A percentile compares a stretch with the other conserved stretches of the same genome.
phyloP scores from a whole-genome alignment of 345 rosid genomes.

The Trapa bicornis region DNA sequence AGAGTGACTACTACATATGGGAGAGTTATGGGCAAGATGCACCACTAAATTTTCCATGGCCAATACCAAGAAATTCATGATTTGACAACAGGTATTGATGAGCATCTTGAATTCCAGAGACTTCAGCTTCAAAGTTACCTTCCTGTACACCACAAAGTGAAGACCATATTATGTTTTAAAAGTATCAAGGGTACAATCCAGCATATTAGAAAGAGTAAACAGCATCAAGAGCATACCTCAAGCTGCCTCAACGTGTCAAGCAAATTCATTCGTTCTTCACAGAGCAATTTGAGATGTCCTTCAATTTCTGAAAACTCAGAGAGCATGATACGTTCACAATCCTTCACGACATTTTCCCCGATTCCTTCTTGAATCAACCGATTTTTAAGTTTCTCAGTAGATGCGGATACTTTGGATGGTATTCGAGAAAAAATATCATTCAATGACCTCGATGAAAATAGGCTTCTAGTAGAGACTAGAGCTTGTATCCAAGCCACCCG shows the following conservation, averaged over 20 bases:
- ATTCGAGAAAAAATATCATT: conserved; percentile 42
- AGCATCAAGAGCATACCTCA: conserved; percentile 43
- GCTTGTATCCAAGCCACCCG: conserved; percentile 92
- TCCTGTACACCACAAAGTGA: conserved; percentile 35
- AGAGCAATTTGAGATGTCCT: conserved; percentile 53
- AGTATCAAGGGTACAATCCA: too few species aligned
- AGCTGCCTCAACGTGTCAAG: conserved; percentile 73
- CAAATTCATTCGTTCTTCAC: conserved; percentile 64
- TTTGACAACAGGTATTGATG: too few species aligned
- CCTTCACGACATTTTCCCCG: conserved; percentile 57
- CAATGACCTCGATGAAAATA: conserved; percentile 49
- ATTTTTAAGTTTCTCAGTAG: conserved; percentile 67
- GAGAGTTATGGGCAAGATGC: conserved; percentile 7
- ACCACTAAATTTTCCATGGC: conserved; percentile 80
- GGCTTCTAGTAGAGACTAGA: conserved; percentile 55
- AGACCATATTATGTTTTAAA: too few species aligned
- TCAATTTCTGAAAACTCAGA: conserved; percentile 73
- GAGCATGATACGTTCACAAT: conserved; percentile 82
- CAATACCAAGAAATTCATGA: conserved; percentile 43
- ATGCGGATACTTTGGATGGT: conserved; percentile 51
- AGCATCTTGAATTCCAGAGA: conserved; percentile 25
- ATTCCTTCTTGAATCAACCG: conserved; percentile 59
- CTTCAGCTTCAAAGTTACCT: conserved; percentile 72
- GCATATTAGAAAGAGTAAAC: not conserved
- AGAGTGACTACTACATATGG: not conserved